A percentile compares a stretch with the other conserved stretches of the same genome.
Conservation (phyloP, 257 asterid genomes). For the Lantana camara region DNA sequence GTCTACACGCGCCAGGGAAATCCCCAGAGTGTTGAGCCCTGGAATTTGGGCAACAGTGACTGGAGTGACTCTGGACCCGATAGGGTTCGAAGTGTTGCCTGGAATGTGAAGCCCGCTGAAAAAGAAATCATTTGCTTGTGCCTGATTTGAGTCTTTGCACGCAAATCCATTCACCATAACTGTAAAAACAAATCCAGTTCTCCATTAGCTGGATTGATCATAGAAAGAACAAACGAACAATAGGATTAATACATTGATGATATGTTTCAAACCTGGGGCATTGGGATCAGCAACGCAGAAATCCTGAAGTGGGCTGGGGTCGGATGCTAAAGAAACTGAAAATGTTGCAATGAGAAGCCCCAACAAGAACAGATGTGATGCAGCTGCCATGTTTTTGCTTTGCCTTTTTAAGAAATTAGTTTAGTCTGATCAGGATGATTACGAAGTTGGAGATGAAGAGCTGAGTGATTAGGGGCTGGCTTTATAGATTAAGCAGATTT, state of each 20-base stretch:
- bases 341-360: conserved; percentile 12
- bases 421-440: not conserved
- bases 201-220: too few species aligned
- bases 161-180: conserved; percentile 14
- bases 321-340: conserved; percentile 25
- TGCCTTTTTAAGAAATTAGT: not conserved
- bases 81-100: conserved; percentile 26
- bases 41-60: conserved; percentile 12
- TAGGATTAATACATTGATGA: too few species aligned
- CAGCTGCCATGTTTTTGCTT: conserved; percentile 11
- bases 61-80: conserved; percentile 2
- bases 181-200: not conserved
- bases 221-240: too few species aligned
- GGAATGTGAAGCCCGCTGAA: conserved; percentile 18
- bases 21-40: conserved; percentile 25
- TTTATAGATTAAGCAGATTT: not conserved
- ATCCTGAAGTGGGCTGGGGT: conserved; percentile 38
- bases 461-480: not conserved
- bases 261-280: conserved; percentile 19
- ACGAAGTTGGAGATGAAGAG: not conserved
- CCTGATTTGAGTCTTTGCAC: conserved; percentile 17
- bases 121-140: conserved; percentile 7
- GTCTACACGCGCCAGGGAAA: conserved; percentile 20
- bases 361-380: not conserved
- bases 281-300: conserved; percentile 31